These are phyloP conservation scores for Strobilomyces confusus DNA, from an alignment of 768 basidiomycete species.

Conservation along the genomic window DNA sequence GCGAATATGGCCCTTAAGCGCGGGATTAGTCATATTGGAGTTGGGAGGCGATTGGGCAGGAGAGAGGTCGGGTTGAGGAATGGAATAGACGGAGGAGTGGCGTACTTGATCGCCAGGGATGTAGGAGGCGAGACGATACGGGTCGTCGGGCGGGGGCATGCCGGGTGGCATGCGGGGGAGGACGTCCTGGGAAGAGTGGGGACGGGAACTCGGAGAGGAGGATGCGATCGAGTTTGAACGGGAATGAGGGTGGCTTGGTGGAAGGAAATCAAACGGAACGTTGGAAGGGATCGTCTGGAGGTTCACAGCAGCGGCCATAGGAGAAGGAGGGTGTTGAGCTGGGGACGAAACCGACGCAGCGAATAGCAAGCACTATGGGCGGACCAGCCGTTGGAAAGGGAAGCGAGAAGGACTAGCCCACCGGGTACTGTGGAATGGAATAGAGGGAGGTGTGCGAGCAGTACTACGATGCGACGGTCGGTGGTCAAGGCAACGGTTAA, in stretches of 20 bases:
- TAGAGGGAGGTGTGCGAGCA: constrained; percentile 4
- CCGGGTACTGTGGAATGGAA: constrained; percentile 9
- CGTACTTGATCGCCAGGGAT: constrained; percentile 42
- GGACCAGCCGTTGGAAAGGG: constrained; percentile 53
- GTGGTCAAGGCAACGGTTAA: constrained; percentile 52
- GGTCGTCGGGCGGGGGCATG: constrained; percentile 60
- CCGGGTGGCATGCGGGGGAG: constrained; percentile 49
- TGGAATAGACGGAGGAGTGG: constrained; percentile 42
- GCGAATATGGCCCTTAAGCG: constrained; percentile 73
- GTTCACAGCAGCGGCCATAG: constrained; percentile 73
- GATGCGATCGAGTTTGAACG: constrained; percentile 78
- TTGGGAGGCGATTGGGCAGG: constrained; percentile 69
- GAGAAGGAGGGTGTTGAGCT: constrained; percentile 38
- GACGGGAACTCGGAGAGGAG: constrained; percentile 67
- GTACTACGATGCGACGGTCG: constrained; percentile 28
- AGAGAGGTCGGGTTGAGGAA: constrained; percentile 39
- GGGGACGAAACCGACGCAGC: constrained; percentile 31
- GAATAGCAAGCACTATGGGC: constrained; percentile 32
- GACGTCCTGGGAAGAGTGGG: constrained; percentile 72
- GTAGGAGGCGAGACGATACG: constrained; percentile 62
- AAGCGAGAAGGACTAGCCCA: constrained; percentile 17
- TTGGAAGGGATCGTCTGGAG: constrained; percentile 67
- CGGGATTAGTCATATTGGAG: constrained; percentile 68
- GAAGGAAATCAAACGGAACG: constrained; percentile 69
- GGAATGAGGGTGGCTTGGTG: constrained; percentile 60